Base-by-base conservation (phyloP, 192 early-diverging fungal species). In the Lobosporangium transversale region DNA sequence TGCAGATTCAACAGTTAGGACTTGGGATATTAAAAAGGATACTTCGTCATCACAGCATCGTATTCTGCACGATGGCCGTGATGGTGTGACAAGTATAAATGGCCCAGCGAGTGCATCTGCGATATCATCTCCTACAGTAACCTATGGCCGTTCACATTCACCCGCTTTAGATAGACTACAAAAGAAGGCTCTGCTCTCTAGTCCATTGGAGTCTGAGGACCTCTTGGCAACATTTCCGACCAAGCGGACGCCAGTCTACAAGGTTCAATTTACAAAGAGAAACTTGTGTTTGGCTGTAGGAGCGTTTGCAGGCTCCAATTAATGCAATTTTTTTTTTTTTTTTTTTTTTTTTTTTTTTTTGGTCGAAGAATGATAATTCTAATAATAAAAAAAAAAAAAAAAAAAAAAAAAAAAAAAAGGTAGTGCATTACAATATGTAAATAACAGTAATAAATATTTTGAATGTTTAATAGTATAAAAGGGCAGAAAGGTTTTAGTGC, bases 161-260 rank as follows among this genome's bases (percentile, higher is more conserved):
- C 21, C 62, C 18, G 80, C 82, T 26, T 63, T 83, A 18, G 86
- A 83, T 7, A 74, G 78, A 2, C 70, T 80, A 21, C 62, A 80
- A 50, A 84, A 80, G 78, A 84, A 88, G 68, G 50, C 66, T 53
- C 73, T 54, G 45, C 66, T 36, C 32, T 69, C 30, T 24, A 47
- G 27, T 70, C 64, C 64, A 2, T 26, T 66, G 14, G 73, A 76
- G 15, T 86, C 83, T 56, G 83, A 87, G 2, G 86, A 90, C 43
- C 85, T 90, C 48, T 62, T 97, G 18, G 86, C 83, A 4, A 87
- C 92, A 0, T 98, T 91, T 79, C 88, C 87, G 12, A 99, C 97
- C 3, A 98, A 98, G 78, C 86, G 86, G 68, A 98, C 97, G 35
- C 95, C 97, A 0, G 88, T 97, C 26, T 94, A 94, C 69, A 86